These are phyloP conservation scores for Salix udensis DNA, from an alignment of 345 rosid genomes.

Conservation along the genomic window DNA sequence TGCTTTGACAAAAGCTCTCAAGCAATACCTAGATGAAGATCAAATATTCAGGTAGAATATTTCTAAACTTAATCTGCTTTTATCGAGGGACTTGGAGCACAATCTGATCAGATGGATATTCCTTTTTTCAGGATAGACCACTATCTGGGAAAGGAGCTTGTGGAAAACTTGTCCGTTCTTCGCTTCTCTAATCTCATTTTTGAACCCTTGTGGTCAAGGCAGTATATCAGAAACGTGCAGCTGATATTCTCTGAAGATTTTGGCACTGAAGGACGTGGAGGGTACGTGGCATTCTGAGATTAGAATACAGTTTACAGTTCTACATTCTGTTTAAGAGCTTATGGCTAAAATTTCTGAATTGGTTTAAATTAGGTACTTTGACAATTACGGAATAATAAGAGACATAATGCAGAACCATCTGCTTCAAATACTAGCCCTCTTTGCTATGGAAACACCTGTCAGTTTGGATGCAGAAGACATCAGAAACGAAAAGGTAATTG, in stretches of 20 bases:
- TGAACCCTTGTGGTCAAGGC: slow-evolving; percentile 95
- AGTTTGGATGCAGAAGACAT: slow-evolving; percentile 98
- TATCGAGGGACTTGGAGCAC: neutral
- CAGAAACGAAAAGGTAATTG: slow-evolving; percentile 83
- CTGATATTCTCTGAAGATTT: slow-evolving; percentile 94
- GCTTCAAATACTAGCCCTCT: slow-evolving; percentile 94
- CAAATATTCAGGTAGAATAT: slow-evolving; percentile 80
- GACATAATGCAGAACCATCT: slow-evolving; percentile 99
- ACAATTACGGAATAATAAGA: slow-evolving; percentile 88
- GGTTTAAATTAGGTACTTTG: slow-evolving; percentile 63
- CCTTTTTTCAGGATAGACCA: slow-evolving; percentile 75
- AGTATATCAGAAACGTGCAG: slow-evolving; percentile 88
- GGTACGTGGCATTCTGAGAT: slow-evolving; percentile 44
- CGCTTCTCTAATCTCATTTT: slow-evolving; percentile 98
- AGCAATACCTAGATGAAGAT: slow-evolving; percentile 80
- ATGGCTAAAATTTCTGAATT: neutral
- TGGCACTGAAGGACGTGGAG: slow-evolving; percentile 99
- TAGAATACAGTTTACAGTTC: neutral
- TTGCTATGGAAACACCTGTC: slow-evolving; percentile 99
- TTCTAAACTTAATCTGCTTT: slow-evolving; percentile 1
- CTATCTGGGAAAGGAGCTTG: slow-evolving; percentile 96
- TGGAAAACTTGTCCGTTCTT: slow-evolving; percentile 92
- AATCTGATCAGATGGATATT: slow-evolving; percentile 22
- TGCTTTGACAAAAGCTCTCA: slow-evolving; percentile 77
- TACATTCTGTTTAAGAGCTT: neutral